Percentiles rank a stretch among this genome's conserved stretches.
Conservation (phyloP, 352 stramenopile genomes). For the Pythium oligandrum region DNA sequence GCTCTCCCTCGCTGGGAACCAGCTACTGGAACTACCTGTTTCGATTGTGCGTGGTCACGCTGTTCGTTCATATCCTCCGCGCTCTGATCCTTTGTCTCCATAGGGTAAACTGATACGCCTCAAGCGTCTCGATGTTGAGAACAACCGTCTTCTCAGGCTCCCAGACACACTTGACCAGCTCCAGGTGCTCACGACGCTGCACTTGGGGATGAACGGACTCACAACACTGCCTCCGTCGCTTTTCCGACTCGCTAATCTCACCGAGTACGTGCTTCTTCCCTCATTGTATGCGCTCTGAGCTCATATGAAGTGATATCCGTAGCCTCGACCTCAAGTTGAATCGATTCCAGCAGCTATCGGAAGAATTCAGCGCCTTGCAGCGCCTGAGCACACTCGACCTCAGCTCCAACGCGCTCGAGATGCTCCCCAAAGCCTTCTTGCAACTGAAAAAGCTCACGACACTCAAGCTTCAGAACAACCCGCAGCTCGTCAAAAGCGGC, state of each 20-base stretch:
- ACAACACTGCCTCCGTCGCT: constrained; percentile 46
- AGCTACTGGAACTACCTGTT: constrained; percentile 49
- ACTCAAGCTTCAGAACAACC: constrained; percentile 50
- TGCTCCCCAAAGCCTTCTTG: constrained; percentile 46
- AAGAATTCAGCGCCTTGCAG: constrained; percentile 36
- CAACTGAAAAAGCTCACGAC: constrained; percentile 37
- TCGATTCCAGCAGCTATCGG: constrained; percentile 39
- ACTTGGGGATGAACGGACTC: constrained; percentile 58
- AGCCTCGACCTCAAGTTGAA: constrained; percentile 77
- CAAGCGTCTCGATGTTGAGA: constrained; percentile 55
- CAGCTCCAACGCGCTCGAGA: constrained; percentile 52
- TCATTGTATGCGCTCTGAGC: neutral
- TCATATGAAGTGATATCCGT: neutral
- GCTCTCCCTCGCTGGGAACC: constrained; percentile 54
- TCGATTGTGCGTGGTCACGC: constrained; percentile 44
- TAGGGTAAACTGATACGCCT: constrained; percentile 54
- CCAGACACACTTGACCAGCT: constrained; percentile 53
- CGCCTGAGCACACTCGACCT: constrained; percentile 41
- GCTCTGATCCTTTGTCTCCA: neutral
- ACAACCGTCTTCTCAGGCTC: constrained; percentile 60
- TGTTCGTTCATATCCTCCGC: neutral
- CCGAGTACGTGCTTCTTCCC: constrained; percentile 29
- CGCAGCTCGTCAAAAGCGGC: constrained; percentile 23
- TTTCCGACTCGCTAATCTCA: constrained; percentile 38
- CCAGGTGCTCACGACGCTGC: constrained; percentile 34